These are phyloP conservation scores for Phaeophleospora eucalypticola DNA, from an alignment of 2,329 filamentous ascomycete genomes.

Conservation along the genomic window DNA sequence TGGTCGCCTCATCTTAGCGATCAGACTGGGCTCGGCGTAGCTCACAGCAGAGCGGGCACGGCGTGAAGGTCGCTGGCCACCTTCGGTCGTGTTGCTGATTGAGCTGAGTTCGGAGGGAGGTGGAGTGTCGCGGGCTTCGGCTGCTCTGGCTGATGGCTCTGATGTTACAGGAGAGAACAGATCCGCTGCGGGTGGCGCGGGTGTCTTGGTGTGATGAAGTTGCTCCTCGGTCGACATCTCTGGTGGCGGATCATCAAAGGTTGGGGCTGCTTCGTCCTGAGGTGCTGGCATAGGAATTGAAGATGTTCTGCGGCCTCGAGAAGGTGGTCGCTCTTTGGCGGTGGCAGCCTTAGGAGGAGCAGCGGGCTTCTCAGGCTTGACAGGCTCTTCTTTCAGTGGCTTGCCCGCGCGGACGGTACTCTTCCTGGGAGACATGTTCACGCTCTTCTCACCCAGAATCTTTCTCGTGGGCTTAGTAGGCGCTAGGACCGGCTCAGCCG, in stretches of 20 bases:
- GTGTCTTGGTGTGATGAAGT: conserved; percentile 25
- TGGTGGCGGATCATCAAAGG: conserved; percentile 23
- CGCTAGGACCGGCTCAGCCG: conserved; percentile 6
- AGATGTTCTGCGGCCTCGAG: conserved; percentile 24
- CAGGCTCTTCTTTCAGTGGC: conserved; percentile 15
- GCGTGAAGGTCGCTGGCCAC: conserved; percentile 39
- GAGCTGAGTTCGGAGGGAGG: conserved; percentile 38
- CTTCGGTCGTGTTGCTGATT: conserved; percentile 30
- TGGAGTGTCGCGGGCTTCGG: conserved; percentile 37
- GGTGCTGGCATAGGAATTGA: conserved; percentile 16
- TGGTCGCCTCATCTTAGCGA: conserved; percentile 48
- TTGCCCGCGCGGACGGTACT: conserved; percentile 15
- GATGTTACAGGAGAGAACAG: conserved; percentile 44
- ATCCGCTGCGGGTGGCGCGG: conserved; percentile 26
- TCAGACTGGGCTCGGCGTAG: conserved; percentile 48
- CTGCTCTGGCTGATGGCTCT: conserved; percentile 28
- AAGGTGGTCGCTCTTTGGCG: conserved; percentile 26
- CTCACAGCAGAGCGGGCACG: conserved; percentile 45
- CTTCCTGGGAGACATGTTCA: conserved; percentile 36
- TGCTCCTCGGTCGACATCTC: conserved; percentile 7
- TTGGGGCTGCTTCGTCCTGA: conserved; percentile 17
- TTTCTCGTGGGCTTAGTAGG: conserved; percentile 24
- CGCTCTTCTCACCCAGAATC: conserved; percentile 41
- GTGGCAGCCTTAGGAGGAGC: conserved; percentile 9
- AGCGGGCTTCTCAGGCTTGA: too few species aligned